Conservation (phyloP, 805 yeast species). For the Torulaspora microellipsoides region DNA sequence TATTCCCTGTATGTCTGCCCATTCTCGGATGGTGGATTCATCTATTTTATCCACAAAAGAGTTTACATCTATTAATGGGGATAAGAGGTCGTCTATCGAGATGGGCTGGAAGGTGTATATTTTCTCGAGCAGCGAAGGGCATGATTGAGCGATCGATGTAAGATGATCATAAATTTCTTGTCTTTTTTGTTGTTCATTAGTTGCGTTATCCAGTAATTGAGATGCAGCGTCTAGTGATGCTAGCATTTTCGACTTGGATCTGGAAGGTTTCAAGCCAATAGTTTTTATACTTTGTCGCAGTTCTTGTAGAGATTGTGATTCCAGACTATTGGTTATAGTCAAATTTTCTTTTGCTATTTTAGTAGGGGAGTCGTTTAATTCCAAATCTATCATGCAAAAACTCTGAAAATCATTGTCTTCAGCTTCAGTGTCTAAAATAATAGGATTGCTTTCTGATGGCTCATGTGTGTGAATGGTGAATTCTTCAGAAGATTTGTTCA, state of each 20-base stretch:
- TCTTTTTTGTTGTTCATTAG: constrained; percentile 11
- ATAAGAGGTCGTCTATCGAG: constrained; percentile 17
- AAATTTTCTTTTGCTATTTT: neutral
- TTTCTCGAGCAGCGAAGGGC: constrained; percentile 24
- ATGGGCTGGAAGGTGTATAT: constrained; percentile 32
- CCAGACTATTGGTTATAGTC: neutral
- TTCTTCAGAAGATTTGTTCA: neutral
- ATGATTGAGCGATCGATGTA: constrained; percentile 17
- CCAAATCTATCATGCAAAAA: constrained; percentile 3
- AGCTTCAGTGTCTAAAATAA: constrained; percentile 10
- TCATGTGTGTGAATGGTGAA: constrained; percentile 1
- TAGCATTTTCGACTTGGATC: constrained; percentile 28
- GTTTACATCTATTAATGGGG: constrained; percentile 18
- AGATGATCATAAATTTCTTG: constrained; percentile 22
- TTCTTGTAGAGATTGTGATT: constrained; percentile 26
- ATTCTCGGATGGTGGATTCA: constrained; percentile 26
- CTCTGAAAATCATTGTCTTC: constrained; percentile 3
- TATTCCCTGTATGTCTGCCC: constrained; percentile 35
- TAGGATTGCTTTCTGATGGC: neutral
- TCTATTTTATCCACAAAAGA: constrained; percentile 31
- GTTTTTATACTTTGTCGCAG: constrained; percentile 22
- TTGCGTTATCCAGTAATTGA: constrained; percentile 17
- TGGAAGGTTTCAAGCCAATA: constrained; percentile 30
- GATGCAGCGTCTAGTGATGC: constrained; percentile 30
- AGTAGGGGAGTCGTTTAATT: neutral